Conservation (phyloP, 2,329 filamentous ascomycete species). For the Madurella mycetomatis region DNA sequence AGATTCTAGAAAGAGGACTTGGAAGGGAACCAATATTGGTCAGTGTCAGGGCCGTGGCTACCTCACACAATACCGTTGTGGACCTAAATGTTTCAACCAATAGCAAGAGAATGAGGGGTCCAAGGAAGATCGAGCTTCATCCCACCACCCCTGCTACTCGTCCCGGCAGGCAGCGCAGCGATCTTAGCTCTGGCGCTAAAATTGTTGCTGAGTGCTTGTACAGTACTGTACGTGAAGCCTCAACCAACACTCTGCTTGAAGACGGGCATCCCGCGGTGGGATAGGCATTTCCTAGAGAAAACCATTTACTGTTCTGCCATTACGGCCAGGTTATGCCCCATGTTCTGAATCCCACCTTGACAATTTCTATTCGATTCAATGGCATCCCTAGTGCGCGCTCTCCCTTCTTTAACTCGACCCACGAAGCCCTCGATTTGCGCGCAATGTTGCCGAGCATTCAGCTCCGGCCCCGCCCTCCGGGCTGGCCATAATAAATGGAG, state of each 20-base stretch:
- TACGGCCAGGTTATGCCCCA: neutral
- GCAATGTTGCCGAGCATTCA: constrained; percentile 46
- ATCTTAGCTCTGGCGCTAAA: neutral
- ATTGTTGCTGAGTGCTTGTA: neutral
- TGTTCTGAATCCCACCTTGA: neutral
- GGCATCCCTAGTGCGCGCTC: constrained; percentile 17
- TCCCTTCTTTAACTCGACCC: constrained; percentile 15
- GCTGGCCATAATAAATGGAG: constrained; percentile 92
- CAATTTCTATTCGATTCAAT: constrained; percentile 5
- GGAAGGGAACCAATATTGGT: neutral
- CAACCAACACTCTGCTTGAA: neutral
- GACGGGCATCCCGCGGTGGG: neutral
- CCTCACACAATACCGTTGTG: constrained; percentile 3
- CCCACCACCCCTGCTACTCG: constrained; percentile 4
- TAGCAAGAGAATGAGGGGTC: constrained; percentile 11
- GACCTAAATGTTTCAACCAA: constrained; percentile 11
- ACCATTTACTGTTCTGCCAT: neutral
- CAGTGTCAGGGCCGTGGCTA: neutral
- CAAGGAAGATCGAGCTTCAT: constrained; percentile 3
- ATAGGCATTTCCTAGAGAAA: neutral
- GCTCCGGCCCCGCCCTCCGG: constrained; percentile 39
- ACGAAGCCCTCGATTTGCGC: constrained; percentile 36
- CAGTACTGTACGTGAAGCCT: neutral
- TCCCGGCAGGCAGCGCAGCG: constrained; percentile 17
- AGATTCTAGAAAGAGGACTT: neutral